A percentile compares a stretch with the other conserved stretches of the same genome.
Conservation (phyloP, 208 protist species). For the Crithidia fasciculata region DNA sequence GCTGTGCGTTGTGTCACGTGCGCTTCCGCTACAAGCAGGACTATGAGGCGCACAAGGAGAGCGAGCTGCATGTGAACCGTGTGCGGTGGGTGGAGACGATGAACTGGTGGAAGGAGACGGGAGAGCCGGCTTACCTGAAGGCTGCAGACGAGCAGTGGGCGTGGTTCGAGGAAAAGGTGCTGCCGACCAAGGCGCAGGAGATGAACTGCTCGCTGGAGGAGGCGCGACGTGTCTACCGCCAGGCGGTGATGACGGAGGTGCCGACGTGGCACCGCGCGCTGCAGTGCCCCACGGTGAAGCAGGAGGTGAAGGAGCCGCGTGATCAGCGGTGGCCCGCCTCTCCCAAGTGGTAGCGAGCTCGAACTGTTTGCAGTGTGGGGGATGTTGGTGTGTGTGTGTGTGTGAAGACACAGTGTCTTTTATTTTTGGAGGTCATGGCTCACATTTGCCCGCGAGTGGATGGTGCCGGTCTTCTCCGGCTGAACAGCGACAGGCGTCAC, state of each 20-base stretch:
- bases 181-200: slow-evolving; percentile 67
- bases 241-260: slow-evolving; percentile 66
- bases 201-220: slow-evolving; percentile 65
- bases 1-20: slow-evolving; percentile 88
- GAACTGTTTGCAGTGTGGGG: not conserved
- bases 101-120: slow-evolving; percentile 81
- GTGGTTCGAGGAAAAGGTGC: slow-evolving; percentile 75
- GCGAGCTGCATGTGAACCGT: slow-evolving; percentile 84
- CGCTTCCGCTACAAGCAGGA: slow-evolving; percentile 92
- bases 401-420: not conserved
- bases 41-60: slow-evolving; percentile 91
- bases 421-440: too few species aligned
- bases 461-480: too few species aligned
- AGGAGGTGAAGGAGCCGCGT: slow-evolving; percentile 85
- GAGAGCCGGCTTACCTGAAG: slow-evolving; percentile 69
- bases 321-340: slow-evolving; percentile 91
- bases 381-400: not conserved
- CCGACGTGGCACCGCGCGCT: slow-evolving; percentile 72
- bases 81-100: slow-evolving; percentile 89
- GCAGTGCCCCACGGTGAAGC: slow-evolving; percentile 63
- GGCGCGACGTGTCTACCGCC: slow-evolving; percentile 51
- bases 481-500: too few species aligned
- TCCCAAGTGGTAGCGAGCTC: slow-evolving; percentile 77
- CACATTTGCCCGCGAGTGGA: too few species aligned
- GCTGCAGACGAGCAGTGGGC: slow-evolving; percentile 60